These are phyloP conservation scores for Adansonia gregorii DNA, from an alignment of 441 rosid species.

Conservation along the genomic window DNA sequence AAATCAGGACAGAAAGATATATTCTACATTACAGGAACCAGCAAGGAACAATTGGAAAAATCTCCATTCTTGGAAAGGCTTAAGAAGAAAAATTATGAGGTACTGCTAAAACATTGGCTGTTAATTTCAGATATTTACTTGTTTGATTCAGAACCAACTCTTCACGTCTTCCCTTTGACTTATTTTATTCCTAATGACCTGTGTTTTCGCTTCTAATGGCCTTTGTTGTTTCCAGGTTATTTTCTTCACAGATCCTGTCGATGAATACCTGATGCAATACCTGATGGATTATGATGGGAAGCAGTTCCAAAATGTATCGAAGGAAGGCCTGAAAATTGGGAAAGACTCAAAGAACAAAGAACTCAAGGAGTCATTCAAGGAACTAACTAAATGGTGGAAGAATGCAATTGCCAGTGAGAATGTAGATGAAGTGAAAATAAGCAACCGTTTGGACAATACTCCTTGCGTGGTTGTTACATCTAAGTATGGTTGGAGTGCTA, in stretches of 20 bases:
- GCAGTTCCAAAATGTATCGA: slow-evolving; percentile 92
- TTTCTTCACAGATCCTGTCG: slow-evolving; percentile 93
- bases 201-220: background rate
- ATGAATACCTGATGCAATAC: slow-evolving; percentile 95
- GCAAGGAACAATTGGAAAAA: slow-evolving; percentile 88
- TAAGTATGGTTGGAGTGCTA: slow-evolving; percentile 94
- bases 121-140: background rate
- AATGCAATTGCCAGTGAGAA: slow-evolving; percentile 66
- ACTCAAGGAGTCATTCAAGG: slow-evolving; percentile 89
- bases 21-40: slow-evolving; percentile 86
- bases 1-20: slow-evolving; percentile 82
- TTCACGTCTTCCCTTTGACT: background rate
- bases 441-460: slow-evolving; percentile 82
- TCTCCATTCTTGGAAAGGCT: slow-evolving; percentile 97
- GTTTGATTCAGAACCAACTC: background rate
- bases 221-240: slow-evolving; percentile 60
- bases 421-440: slow-evolving; percentile 83
- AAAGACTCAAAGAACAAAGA: slow-evolving; percentile 80
- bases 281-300: slow-evolving; percentile 91
- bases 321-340: slow-evolving; percentile 86
- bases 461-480: slow-evolving; percentile 94
- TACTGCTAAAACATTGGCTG: background rate
- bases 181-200: background rate
- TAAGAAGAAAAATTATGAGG: slow-evolving; percentile 90
- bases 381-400: slow-evolving; percentile 94